phyloP scores from a whole-genome alignment of 495 filamentous ascomycete species.

The Halenospora varia region DNA sequence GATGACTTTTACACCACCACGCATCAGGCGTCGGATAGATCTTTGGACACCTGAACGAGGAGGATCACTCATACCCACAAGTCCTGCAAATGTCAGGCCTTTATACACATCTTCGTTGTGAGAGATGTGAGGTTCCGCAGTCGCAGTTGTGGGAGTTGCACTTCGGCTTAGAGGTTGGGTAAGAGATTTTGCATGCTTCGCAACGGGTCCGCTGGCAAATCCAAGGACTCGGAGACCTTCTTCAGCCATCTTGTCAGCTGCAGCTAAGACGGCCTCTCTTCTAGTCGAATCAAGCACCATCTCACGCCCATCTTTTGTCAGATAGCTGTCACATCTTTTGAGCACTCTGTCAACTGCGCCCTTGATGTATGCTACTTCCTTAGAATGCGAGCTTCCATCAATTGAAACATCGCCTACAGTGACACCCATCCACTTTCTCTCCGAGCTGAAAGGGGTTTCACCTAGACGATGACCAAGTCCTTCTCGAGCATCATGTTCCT shows the following conservation, averaged over 20 bases:
- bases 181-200: slow-evolving; percentile 32
- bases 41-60: slow-evolving; percentile 85
- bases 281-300: slow-evolving; percentile 78
- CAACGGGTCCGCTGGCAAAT: slow-evolving; percentile 72
- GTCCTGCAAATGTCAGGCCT: slow-evolving; percentile 81
- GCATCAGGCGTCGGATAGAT: slow-evolving; percentile 85
- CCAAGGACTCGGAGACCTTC: slow-evolving; percentile 88
- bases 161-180: slow-evolving; percentile 32
- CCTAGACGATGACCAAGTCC: slow-evolving; percentile 70
- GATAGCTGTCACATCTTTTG: slow-evolving; percentile 81
- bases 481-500: slow-evolving; percentile 85
- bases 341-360: slow-evolving; percentile 89
- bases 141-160: slow-evolving; percentile 29
- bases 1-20: slow-evolving; percentile 90
- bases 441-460: slow-evolving; percentile 93
- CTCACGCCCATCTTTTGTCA: slow-evolving; percentile 83
- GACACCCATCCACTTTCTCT: slow-evolving; percentile 99
- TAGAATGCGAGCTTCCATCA: slow-evolving; percentile 44
- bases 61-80: slow-evolving; percentile 96
- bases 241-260: slow-evolving; percentile 85
- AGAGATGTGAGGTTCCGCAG: slow-evolving; percentile 36
- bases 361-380: slow-evolving; percentile 87
- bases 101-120: slow-evolving; percentile 71
- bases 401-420: slow-evolving; percentile 54
- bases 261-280: slow-evolving; percentile 67